These are phyloP conservation scores for Phaffia tasmanica DNA, from an alignment of 768 basidiomycete species.

Conservation along the genomic window DNA sequence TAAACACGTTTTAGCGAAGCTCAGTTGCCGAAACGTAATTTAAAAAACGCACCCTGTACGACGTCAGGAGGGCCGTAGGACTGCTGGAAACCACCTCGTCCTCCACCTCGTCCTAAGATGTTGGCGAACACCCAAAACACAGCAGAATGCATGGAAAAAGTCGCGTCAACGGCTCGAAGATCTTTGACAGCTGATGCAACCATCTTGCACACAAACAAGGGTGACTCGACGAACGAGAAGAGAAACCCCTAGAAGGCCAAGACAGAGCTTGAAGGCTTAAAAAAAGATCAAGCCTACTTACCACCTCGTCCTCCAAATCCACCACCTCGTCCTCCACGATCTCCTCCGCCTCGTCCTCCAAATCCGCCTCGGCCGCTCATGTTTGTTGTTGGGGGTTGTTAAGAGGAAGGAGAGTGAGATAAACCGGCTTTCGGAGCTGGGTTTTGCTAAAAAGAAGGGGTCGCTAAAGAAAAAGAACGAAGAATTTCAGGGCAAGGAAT, in stretches of 20 bases:
- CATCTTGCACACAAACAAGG: background rate
- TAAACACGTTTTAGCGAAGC: too few species aligned
- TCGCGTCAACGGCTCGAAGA: background rate
- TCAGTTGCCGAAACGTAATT: too few species aligned
- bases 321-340: conserved; percentile 23
- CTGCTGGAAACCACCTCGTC: conserved; percentile 38
- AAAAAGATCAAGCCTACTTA: conserved; percentile 1
- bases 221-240: conserved; percentile 1
- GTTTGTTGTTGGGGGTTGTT: background rate
- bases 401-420: background rate
- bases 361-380: conserved; percentile 32
- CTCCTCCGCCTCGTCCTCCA: conserved; percentile 28
- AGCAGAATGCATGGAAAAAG: background rate
- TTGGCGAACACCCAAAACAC: conserved; percentile 29
- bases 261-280: background rate
- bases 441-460: background rate
- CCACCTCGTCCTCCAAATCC: conserved; percentile 27
- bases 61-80: conserved; percentile 42
- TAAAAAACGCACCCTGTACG: conserved; percentile 38
- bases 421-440: background rate
- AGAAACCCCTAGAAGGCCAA: conserved; percentile 21
- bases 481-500: background rate
- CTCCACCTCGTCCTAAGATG: conserved; percentile 33
- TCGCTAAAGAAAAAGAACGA: background rate
- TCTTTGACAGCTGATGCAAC: background rate